Percentiles rank a stretch among this genome's conserved stretches.
phyloP scores from a whole-genome alignment of 495 filamentous ascomycete genomes.

The Cercophora scortea region DNA sequence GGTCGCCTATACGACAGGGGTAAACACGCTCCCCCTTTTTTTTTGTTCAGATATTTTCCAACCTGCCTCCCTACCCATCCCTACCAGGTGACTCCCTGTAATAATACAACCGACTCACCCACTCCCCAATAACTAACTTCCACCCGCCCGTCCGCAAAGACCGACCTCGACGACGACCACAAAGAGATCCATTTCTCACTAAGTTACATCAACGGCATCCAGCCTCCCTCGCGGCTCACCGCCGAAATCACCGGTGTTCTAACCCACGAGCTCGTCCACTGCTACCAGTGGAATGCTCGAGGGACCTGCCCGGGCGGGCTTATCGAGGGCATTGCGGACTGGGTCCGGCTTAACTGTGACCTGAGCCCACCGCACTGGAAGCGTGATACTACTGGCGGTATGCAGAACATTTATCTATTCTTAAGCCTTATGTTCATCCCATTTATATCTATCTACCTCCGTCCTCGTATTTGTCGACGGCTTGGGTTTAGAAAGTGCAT shows the following conservation, averaged over 20 bases:
- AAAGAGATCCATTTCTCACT: slow-evolving; percentile 92
- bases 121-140: no score
- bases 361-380: slow-evolving; percentile 83
- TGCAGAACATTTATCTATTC: neutral
- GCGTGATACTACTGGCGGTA: slow-evolving; percentile 27
- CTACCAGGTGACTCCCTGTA: no score
- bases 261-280: slow-evolving; percentile 91
- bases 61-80: no score
- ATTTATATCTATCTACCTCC: neutral
- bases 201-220: slow-evolving; percentile 54
- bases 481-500: no score
- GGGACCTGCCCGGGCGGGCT: slow-evolving; percentile 65
- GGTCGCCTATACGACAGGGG: slow-evolving; percentile 81
- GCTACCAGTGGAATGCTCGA: slow-evolving; percentile 73
- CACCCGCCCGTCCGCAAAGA: slow-evolving; percentile 16
- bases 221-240: slow-evolving; percentile 28
- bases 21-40: neutral
- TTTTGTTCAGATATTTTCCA: no score
- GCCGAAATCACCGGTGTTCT: slow-evolving; percentile 78
- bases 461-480: neutral
- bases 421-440: neutral
- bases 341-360: slow-evolving; percentile 70
- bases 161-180: slow-evolving; percentile 76
- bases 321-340: slow-evolving; percentile 92
- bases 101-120: no score